These are phyloP conservation scores for Wickerhamiella spandovensis DNA, from an alignment of 805 yeast genomes.

Conservation along the genomic window DNA sequence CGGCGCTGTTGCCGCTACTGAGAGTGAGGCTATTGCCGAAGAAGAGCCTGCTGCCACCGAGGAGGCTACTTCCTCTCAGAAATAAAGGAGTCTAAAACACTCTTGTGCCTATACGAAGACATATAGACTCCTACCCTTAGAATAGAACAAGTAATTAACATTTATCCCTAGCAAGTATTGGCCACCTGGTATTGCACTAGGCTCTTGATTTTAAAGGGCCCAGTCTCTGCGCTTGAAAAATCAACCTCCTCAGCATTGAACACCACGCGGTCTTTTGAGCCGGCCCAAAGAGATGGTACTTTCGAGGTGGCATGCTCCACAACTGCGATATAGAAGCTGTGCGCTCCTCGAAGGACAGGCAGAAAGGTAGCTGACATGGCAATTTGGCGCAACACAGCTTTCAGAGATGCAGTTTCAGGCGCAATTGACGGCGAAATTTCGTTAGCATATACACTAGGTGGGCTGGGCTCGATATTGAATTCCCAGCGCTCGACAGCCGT, in stretches of 20 bases:
- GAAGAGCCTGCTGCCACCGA: neutral
- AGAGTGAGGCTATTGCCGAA: neutral
- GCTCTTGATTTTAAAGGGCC: slow-evolving; percentile 57
- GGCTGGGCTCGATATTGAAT: slow-evolving; percentile 38
- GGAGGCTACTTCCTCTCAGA: too few relatives aligned
- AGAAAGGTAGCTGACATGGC: slow-evolving; percentile 78
- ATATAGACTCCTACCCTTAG: too few relatives aligned
- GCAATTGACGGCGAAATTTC: slow-evolving; percentile 20
- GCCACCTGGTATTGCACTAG: slow-evolving; percentile 45
- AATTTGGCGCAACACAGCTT: slow-evolving; percentile 68
- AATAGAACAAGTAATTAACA: too few relatives aligned
- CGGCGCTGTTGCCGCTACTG: neutral
- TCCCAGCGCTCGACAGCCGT: slow-evolving; percentile 80
- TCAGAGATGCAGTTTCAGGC: slow-evolving; percentile 45
- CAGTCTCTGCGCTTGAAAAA: slow-evolving; percentile 55
- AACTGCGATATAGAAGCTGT: slow-evolving; percentile 75
- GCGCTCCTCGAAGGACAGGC: slow-evolving; percentile 53
- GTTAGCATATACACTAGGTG: slow-evolving; percentile 11
- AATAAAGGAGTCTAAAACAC: too few relatives aligned
- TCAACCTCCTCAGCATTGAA: slow-evolving; percentile 53
- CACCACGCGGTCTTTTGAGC: slow-evolving; percentile 49
- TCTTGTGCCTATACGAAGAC: too few relatives aligned
- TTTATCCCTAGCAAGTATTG: neutral
- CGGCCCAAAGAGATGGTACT: slow-evolving; percentile 77
- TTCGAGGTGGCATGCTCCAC: slow-evolving; percentile 50